A percentile compares a stretch with the other conserved stretches of the same genome.
These are phyloP conservation scores for Suaeda aralocaspica DNA, from an alignment of 148 eudicot species.

Conservation along the genomic window DNA sequence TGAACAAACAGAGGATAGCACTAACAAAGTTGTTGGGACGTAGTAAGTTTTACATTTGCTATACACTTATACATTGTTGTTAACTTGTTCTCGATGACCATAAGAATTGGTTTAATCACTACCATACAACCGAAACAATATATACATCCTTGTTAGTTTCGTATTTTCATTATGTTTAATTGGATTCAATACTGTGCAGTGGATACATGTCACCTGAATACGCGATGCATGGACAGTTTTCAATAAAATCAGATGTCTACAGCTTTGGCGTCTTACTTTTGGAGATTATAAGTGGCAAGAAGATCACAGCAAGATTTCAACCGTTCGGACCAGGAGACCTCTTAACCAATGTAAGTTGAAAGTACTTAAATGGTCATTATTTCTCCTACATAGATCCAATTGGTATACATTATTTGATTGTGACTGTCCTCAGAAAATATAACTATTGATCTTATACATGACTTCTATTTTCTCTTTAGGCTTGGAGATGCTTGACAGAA, in stretches of 20 bases:
- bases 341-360: conserved; percentile 35
- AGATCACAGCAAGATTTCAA: not conserved
- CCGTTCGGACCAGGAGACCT: conserved; percentile 19
- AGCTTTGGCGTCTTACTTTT: conserved; percentile 31
- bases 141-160: not conserved
- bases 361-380: not conserved
- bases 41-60: not conserved
- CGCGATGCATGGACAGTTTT: conserved; percentile 24
- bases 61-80: too few species aligned
- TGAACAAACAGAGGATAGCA: not conserved
- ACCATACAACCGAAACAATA: not conserved
- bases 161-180: not conserved
- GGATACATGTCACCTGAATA: conserved; percentile 32
- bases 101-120: too few species aligned
- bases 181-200: conserved; percentile 3
- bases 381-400: not conserved
- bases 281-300: conserved; percentile 18
- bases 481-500: conserved; percentile 35
- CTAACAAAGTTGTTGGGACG: not conserved
- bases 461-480: conserved; percentile 18
- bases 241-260: conserved; percentile 29
- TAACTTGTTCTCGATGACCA: too few species aligned
- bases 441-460: too few species aligned
- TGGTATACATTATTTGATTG: too few species aligned
- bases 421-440: too few species aligned